These are phyloP conservation scores for Tolypocladium nubicola DNA, from an alignment of 2,329 filamentous ascomycete species.

Conservation along the genomic window DNA sequence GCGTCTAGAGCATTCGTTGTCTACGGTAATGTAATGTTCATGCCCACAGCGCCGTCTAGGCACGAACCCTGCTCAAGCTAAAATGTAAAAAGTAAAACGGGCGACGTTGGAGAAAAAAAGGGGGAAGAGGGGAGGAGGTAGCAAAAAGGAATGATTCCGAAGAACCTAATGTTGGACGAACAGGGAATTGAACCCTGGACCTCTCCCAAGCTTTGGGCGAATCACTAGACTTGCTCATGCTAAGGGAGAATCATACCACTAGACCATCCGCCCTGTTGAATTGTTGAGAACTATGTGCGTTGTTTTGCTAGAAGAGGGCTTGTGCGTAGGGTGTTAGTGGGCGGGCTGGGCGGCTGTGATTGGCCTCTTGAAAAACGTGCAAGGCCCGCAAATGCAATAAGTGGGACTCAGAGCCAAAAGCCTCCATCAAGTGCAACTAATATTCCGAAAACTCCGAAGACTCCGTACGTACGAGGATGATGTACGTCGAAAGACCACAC, in stretches of 20 bases:
- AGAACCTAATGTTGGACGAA: conserved; percentile 1
- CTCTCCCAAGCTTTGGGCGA: neutral
- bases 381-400: too few relatives aligned
- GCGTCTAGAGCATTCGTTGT: neutral
- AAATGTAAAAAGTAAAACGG: too few relatives aligned
- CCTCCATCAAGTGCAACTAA: too few relatives aligned
- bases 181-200: conserved; percentile 6
- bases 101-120: too few relatives aligned
- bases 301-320: neutral
- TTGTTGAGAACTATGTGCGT: neutral
- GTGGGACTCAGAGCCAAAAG: neutral
- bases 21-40: neutral
- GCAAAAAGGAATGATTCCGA: neutral
- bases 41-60: too few relatives aligned
- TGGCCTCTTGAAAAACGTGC: neutral
- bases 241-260: conserved; percentile 1
- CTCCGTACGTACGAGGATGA: too few relatives aligned
- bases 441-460: too few relatives aligned
- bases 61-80: too few relatives aligned
- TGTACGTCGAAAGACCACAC: too few relatives aligned
- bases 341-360: neutral
- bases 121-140: too few relatives aligned
- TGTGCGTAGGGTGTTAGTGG: too few relatives aligned
- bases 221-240: neutral
- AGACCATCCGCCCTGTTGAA: neutral